Evolutionary conservation across 164 flowering plant genomes (phyloP).

Genomic region (Pachysandra terminalis): DNA sequence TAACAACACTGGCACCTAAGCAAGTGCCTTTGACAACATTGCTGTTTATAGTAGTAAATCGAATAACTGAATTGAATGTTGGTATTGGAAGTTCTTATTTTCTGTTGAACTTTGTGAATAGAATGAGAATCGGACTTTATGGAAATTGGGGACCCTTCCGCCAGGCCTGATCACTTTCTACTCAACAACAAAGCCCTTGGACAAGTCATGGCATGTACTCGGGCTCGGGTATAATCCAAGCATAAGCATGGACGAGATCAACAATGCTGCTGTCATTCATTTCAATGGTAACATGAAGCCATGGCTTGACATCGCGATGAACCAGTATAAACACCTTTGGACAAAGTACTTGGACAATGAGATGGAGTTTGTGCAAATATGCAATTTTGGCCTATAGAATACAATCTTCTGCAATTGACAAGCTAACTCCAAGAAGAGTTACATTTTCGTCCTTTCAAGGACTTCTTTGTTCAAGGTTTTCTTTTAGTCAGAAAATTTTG

Average conservation of each 20-base stretch:
- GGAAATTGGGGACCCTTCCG: constrained; percentile 79
- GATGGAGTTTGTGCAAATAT: constrained; percentile 87
- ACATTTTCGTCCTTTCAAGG: constrained; percentile 7
- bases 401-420: constrained; percentile 5
- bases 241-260: constrained; percentile 87
- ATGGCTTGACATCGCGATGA: constrained; percentile 96
- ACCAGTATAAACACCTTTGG: constrained; percentile 78
- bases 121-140: constrained; percentile 68
- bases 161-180: constrained; percentile 83
- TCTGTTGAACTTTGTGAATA: constrained; percentile 21
- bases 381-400: constrained; percentile 86
- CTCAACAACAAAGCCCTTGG: constrained; percentile 74
- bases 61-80: neutral
- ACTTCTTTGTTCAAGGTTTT: neutral
- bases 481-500: constrained; percentile 10
- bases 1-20: too few species aligned
- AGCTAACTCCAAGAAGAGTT: constrained; percentile 16
- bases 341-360: constrained; percentile 82
- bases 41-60: too few species aligned
- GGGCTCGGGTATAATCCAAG: constrained; percentile 94
- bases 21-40: too few species aligned
- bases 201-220: constrained; percentile 91
- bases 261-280: constrained; percentile 83
- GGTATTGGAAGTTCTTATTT: neutral
- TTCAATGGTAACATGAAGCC: constrained; percentile 95